Conservation (phyloP, 768 basidiomycete species). For the Scleroderma bovista region DNA sequence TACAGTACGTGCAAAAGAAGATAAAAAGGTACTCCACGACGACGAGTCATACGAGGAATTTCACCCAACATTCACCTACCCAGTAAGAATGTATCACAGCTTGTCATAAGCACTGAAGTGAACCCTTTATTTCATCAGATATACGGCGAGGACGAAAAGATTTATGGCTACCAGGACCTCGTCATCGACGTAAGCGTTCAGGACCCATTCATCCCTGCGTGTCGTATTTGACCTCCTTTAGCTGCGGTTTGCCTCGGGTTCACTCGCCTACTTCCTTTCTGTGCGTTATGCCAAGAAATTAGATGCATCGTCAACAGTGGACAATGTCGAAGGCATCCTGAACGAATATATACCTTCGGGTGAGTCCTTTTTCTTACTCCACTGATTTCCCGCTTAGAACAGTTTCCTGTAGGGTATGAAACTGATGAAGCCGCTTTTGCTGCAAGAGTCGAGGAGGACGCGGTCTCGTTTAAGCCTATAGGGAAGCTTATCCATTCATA, state of each 20-base stretch:
- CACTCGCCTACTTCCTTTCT: slow-evolving; percentile 68
- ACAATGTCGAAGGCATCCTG: slow-evolving; percentile 80
- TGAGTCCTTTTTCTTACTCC: slow-evolving; percentile 17
- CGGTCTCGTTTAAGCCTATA: slow-evolving; percentile 67
- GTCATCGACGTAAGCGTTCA: slow-evolving; percentile 63
- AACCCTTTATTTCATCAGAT: slow-evolving; percentile 52
- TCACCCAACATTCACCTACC: slow-evolving; percentile 90
- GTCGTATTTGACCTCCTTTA: slow-evolving; percentile 26
- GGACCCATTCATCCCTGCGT: neutral
- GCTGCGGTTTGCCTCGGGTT: slow-evolving; percentile 86
- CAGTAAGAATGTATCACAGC: slow-evolving; percentile 46
- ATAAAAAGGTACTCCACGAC: slow-evolving; percentile 50
- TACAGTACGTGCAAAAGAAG: slow-evolving; percentile 65
- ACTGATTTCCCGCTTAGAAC: neutral
- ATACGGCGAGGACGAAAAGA: slow-evolving; percentile 93
- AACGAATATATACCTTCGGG: slow-evolving; percentile 74
- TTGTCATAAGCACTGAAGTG: slow-evolving; percentile 2
- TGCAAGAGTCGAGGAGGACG: slow-evolving; percentile 69
- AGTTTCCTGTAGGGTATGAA: slow-evolving; percentile 50
- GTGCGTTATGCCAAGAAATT: slow-evolving; percentile 67
- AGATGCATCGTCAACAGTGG: slow-evolving; percentile 60
- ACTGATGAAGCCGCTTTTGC: slow-evolving; percentile 64
- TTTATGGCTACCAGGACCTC: slow-evolving; percentile 89
- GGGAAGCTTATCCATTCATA: slow-evolving; percentile 79
- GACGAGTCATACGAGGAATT: slow-evolving; percentile 64